Conservation (phyloP, 2,329 filamentous ascomycete species). For the Botrytis byssoidea region DNA sequence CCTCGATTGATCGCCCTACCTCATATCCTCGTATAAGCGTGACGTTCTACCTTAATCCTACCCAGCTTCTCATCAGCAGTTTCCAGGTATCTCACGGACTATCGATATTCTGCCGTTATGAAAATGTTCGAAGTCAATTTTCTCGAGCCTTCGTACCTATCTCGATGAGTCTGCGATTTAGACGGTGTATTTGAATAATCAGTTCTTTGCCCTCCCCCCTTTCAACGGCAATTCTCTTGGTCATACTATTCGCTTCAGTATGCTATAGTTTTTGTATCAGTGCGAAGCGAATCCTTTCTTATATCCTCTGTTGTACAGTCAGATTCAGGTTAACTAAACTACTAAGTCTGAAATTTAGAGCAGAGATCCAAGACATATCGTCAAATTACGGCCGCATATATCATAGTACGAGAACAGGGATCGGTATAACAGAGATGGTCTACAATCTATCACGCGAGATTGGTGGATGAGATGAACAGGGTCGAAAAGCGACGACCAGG, state of each 20-base stretch:
- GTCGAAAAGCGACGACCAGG: neutral
- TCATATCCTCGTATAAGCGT: neutral
- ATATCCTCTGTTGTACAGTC: neutral
- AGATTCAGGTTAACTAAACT: neutral
- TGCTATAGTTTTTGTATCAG: no score
- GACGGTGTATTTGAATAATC: neutral
- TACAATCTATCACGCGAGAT: neutral
- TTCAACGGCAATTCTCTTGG: neutral
- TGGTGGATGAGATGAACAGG: neutral
- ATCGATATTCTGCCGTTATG: neutral
- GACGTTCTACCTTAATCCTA: neutral
- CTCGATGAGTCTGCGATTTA: neutral
- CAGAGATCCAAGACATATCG: neutral
- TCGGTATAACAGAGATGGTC: neutral
- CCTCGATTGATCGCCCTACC: neutral
- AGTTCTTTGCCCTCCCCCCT: neutral
- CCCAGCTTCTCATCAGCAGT: rapidly evolving
- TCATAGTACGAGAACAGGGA: no score
- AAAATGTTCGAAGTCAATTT: neutral
- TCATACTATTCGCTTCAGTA: neutral
- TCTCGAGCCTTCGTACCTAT: neutral
- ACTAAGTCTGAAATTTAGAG: neutral
- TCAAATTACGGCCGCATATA: neutral
- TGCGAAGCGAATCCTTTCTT: neutral
- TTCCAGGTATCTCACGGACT: no score